These are phyloP conservation scores for Diaporthe humulicola DNA, from an alignment of 2,329 filamentous ascomycete species.

Conservation along the genomic window DNA sequence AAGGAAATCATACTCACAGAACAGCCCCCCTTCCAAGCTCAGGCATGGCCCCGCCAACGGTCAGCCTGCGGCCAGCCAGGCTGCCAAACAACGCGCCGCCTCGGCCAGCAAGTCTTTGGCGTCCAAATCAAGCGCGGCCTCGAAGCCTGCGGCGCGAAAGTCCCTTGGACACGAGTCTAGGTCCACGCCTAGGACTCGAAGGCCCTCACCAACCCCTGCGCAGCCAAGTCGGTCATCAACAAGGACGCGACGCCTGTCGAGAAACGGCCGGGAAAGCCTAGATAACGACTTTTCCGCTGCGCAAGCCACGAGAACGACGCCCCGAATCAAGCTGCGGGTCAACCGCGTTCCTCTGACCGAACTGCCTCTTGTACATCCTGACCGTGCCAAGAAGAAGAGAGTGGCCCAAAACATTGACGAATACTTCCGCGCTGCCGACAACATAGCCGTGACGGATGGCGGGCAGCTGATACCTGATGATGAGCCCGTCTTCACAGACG, in stretches of 20 bases:
- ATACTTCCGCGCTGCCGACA: slow-evolving; percentile 65
- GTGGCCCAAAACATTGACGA: slow-evolving; percentile 69
- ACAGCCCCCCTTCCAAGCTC: slow-evolving; percentile 48
- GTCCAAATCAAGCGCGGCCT: slow-evolving; percentile 17
- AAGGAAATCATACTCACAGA: slow-evolving; percentile 57
- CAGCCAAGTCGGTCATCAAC: slow-evolving; percentile 40
- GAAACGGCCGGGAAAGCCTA: slow-evolving; percentile 45
- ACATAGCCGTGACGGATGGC: slow-evolving; percentile 69
- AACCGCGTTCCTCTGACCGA: slow-evolving; percentile 48
- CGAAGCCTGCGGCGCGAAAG: slow-evolving; percentile 35
- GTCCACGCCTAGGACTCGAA: slow-evolving; percentile 39
- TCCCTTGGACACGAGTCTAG: slow-evolving; percentile 42
- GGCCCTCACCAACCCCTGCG: slow-evolving; percentile 54
- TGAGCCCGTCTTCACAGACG: slow-evolving; percentile 69
- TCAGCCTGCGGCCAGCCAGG: slow-evolving; percentile 43
- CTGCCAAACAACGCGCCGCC: slow-evolving; percentile 47
- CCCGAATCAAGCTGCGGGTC: slow-evolving; percentile 36
- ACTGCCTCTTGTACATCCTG: slow-evolving; percentile 72
- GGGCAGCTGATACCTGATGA: slow-evolving; percentile 69
- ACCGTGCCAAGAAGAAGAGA: slow-evolving; percentile 67
- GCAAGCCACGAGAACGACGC: slow-evolving; percentile 31
- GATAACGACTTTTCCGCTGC: slow-evolving; percentile 45
- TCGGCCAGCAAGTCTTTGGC: slow-evolving; percentile 48
- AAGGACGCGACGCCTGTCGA: slow-evolving; percentile 48
- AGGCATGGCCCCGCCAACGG: slow-evolving; percentile 46